Percentiles rank a stretch among this genome's conserved stretches.
These are phyloP conservation scores for Pouteria glomerata DNA, from an alignment of 148 eudicot species.

Conservation along the genomic window DNA sequence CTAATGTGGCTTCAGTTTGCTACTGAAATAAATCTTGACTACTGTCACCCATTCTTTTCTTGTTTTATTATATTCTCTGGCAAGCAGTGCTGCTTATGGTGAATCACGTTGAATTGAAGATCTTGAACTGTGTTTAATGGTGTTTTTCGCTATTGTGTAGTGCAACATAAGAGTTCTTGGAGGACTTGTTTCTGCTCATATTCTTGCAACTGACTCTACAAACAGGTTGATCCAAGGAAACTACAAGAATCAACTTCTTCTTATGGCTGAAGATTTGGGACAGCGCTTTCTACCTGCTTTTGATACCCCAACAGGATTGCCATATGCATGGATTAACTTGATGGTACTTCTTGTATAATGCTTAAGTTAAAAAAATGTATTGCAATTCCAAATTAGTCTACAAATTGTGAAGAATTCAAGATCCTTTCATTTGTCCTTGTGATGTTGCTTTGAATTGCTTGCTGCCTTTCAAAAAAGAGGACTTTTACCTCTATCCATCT, in stretches of 20 bases:
- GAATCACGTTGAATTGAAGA: not conserved
- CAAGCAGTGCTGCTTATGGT: not conserved
- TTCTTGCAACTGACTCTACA: constrained; percentile 99
- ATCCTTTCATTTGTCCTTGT: not conserved
- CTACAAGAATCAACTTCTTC: constrained; percentile 74
- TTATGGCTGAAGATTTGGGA: constrained; percentile 86
- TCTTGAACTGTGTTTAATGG: constrained; percentile 25
- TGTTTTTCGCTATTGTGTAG: constrained; percentile 59
- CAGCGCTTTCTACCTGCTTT: constrained; percentile 81
- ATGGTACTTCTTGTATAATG: constrained; percentile 48
- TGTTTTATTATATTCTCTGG: not conserved
- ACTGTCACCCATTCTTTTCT: not conserved
- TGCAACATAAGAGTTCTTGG: constrained; percentile 99
- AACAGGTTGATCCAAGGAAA: constrained; percentile 83
- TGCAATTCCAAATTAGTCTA: not conserved
- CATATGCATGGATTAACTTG: constrained; percentile 97
- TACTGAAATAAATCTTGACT: not conserved
- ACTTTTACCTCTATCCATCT: too few species aligned
- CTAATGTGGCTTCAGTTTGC: not conserved
- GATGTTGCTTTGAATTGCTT: not conserved
- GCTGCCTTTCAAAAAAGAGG: not conserved
- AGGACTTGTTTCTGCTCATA: constrained; percentile 99
- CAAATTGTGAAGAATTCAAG: not conserved
- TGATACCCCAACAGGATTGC: constrained; percentile 84
- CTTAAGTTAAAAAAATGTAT: not conserved